Conservation (phyloP, 2,329 filamentous ascomycete genomes). For the Periconia digitata region DNA sequence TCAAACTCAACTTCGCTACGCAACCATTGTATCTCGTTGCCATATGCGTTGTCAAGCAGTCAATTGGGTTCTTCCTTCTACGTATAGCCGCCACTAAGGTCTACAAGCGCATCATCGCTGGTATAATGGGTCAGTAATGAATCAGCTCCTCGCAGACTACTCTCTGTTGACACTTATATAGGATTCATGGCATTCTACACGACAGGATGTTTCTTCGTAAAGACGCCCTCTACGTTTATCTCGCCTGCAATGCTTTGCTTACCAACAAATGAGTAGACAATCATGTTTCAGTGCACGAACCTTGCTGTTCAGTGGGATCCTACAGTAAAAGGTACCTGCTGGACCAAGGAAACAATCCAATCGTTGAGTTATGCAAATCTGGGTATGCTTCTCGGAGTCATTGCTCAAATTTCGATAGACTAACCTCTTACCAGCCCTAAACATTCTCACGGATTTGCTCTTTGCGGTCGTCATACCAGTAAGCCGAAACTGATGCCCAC, state of each 20-base stretch:
- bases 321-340: conserved; percentile 46
- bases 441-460: conserved; percentile 46
- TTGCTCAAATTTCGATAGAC: background rate
- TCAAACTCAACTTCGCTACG: conserved; percentile 52
- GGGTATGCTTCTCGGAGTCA: conserved; percentile 18
- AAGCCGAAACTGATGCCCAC: conserved; percentile 4
- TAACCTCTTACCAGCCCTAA: conserved; percentile 26
- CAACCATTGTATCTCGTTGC: conserved; percentile 52
- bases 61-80: conserved; percentile 53
- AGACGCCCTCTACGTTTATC: background rate
- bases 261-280: conserved; percentile 28
- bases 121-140: conserved; percentile 47
- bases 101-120: conserved; percentile 47
- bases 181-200: conserved; percentile 50
- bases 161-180: conserved; percentile 12
- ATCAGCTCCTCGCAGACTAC: background rate
- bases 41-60: conserved; percentile 52
- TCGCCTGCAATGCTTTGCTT: background rate
- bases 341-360: conserved; percentile 43
- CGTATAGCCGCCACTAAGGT: conserved; percentile 45
- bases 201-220: conserved; percentile 46
- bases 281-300: conserved; percentile 54
- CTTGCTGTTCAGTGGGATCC: conserved; percentile 51
- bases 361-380: conserved; percentile 51
- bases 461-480: conserved; percentile 45